Conservation (phyloP, 192 early-diverging fungal species). For the Backusella luteola region DNA sequence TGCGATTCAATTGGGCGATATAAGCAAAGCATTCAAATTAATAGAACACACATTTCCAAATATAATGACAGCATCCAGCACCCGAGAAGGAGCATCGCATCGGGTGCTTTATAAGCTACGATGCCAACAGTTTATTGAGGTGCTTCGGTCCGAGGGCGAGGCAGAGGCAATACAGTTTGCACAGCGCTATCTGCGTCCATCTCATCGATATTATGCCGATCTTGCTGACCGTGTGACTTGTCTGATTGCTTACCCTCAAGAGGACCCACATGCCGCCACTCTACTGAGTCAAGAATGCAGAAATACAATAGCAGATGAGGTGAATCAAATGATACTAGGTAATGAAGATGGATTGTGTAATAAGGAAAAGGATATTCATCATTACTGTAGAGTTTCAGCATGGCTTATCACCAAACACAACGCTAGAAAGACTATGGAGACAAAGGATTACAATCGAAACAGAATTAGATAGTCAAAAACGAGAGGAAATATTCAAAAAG, state of each 20-base stretch:
- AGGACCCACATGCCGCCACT: background rate
- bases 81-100: background rate
- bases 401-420: background rate
- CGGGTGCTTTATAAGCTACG: background rate
- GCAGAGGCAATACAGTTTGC: background rate
- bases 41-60: background rate
- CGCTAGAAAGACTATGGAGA: background rate
- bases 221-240: background rate
- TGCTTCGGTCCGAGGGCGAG: background rate
- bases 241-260: constrained; percentile 7
- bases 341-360: background rate
- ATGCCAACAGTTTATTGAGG: constrained; percentile 10
- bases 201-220: background rate
- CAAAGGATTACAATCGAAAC: background rate
- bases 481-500: background rate
- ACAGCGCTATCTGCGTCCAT: background rate
- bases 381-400: background rate
- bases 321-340: constrained; percentile 11
- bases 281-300: background rate
- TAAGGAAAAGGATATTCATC: background rate
- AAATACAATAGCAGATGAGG: background rate
- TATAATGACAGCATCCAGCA: background rate
- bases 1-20: background rate
- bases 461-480: background rate
- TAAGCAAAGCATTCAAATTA: background rate